Evolutionary conservation across 2,329 filamentous ascomycete species (phyloP).

Genomic region (Diaporthe vaccinii): DNA sequence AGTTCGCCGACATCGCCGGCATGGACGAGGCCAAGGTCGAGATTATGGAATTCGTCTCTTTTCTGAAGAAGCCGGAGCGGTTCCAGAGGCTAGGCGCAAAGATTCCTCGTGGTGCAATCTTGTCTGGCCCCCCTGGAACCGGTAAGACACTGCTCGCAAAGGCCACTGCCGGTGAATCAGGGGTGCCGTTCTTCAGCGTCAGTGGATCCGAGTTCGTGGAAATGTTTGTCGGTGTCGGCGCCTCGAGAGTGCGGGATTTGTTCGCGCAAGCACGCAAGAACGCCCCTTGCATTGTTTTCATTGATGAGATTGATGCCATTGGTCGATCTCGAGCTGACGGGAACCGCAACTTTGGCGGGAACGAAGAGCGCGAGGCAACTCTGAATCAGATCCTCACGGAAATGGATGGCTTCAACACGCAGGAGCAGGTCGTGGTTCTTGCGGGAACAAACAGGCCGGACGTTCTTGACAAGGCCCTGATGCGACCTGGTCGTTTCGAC

Average conservation of each 20-base stretch:
- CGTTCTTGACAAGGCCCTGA: constrained; percentile 92
- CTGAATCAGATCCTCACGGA: constrained; percentile 98
- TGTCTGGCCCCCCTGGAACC: constrained; percentile 97
- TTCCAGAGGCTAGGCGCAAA: constrained; percentile 97
- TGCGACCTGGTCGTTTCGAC: constrained; percentile 97
- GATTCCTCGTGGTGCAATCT: constrained; percentile 95
- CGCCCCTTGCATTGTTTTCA: constrained; percentile 98
- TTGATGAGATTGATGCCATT: constrained; percentile 99
- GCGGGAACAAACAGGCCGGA: constrained; percentile 97
- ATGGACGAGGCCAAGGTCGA: constrained; percentile 98
- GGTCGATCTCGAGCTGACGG: constrained; percentile 89
- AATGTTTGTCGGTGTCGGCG: constrained; percentile 99
- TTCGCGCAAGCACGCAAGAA: constrained; percentile 96
- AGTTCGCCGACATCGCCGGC: constrained; percentile 95
- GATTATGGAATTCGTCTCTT: constrained; percentile 99
- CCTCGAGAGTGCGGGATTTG: constrained; percentile 92
- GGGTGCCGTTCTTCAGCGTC: constrained; percentile 97
- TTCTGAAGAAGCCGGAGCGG: constrained; percentile 91
- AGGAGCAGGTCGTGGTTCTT: constrained; percentile 95
- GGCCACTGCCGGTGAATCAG: constrained; percentile 96
- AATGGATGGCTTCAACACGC: constrained; percentile 99
- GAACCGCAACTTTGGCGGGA: constrained; percentile 81
- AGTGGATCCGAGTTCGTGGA: constrained; percentile 99
- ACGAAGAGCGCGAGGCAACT: constrained; percentile 96
- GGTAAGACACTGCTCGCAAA: constrained; percentile 98